Conservation (phyloP, 2,329 filamentous ascomycete genomes). For the Simplicillium sp. region DNA sequence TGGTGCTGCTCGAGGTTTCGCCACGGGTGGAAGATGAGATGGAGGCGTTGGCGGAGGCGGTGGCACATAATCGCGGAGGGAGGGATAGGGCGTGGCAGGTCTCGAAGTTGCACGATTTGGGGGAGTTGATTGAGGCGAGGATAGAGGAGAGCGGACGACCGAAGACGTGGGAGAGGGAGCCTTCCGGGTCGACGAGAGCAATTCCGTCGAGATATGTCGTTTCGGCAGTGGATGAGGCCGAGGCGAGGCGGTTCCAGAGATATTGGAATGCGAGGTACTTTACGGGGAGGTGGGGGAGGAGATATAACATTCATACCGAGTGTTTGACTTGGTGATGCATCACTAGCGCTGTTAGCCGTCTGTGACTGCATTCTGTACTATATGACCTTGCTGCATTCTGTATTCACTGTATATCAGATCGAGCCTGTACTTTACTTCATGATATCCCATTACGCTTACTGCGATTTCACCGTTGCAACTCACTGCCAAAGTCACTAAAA, state of each 20-base stretch:
- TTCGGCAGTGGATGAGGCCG: slow-evolving; percentile 17
- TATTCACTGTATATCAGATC: too few species aligned
- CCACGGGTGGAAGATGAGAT: background rate
- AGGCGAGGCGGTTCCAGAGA: slow-evolving; percentile 30
- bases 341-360: too few species aligned
- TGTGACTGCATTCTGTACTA: too few species aligned
- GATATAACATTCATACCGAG: background rate
- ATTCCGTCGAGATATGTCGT: slow-evolving; percentile 19
- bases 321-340: slow-evolving; percentile 1
- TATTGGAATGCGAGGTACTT: slow-evolving; percentile 26
- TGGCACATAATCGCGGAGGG: too few species aligned
- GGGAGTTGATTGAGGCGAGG: slow-evolving; percentile 25
- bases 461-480: too few species aligned
- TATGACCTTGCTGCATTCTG: too few species aligned
- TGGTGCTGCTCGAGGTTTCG: background rate
- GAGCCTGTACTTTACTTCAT: too few species aligned
- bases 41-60: too few species aligned
- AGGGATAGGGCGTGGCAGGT: background rate
- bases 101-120: background rate
- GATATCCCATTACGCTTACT: too few species aligned
- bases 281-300: slow-evolving; percentile 10
- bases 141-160: slow-evolving; percentile 30
- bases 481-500: too few species aligned
- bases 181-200: slow-evolving; percentile 1
- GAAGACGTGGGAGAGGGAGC: slow-evolving; percentile 1